These are phyloP conservation scores for Knufia petricola DNA, from an alignment of 2,329 filamentous ascomycete genomes.

Conservation along the genomic window DNA sequence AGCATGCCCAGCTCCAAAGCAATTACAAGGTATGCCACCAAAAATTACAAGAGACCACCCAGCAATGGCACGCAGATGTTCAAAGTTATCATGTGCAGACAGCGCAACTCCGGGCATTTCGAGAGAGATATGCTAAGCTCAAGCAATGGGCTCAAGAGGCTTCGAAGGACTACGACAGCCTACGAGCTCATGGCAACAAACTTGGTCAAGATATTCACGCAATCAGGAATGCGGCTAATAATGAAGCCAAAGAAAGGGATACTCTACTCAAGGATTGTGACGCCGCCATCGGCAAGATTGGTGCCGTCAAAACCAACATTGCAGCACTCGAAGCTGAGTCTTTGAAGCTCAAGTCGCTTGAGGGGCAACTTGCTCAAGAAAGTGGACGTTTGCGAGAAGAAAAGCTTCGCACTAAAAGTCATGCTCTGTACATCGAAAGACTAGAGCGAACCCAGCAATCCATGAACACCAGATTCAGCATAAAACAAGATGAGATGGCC, in stretches of 20 bases:
- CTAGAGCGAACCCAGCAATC: constrained; percentile 6
- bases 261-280: constrained; percentile 8
- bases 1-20: background rate
- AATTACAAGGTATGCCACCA: constrained; percentile 10
- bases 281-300: constrained; percentile 2
- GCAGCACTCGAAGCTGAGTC: constrained; percentile 7
- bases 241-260: constrained; percentile 11
- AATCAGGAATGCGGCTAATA: constrained; percentile 5
- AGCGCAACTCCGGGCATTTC: constrained; percentile 12
- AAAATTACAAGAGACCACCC: constrained; percentile 6
- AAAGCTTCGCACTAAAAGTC: constrained; percentile 12
- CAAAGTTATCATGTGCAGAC: constrained; percentile 9
- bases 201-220: background rate
- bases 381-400: constrained; percentile 10
- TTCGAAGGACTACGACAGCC: constrained; percentile 15
- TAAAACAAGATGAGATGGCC: constrained; percentile 1
- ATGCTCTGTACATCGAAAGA: constrained; percentile 17
- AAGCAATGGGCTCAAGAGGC: constrained; percentile 20
- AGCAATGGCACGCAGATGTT: constrained; percentile 7
- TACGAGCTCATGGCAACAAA: constrained; percentile 1
- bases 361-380: constrained; percentile 4
- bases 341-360: constrained; percentile 6
- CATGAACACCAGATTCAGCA: background rate
- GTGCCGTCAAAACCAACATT: constrained; percentile 6
- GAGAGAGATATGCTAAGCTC: constrained; percentile 18